Percentiles rank a stretch among this genome's conserved stretches.
phyloP scores from a whole-genome alignment of 192 early-diverging fungal species.

The Entomortierella lignicola region DNA sequence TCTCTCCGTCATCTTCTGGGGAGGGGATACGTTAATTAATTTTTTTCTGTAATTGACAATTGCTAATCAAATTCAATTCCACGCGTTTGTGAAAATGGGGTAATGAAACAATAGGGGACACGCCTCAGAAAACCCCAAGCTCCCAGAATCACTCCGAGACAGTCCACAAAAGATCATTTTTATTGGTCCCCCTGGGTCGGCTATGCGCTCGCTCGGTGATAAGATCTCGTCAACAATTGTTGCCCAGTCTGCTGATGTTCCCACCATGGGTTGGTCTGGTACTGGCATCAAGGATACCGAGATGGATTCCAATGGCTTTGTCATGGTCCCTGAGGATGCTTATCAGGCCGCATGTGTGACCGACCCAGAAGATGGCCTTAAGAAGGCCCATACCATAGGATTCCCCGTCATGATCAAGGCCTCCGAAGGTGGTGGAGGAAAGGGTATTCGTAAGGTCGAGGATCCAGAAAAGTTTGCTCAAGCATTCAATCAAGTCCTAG shows the following conservation, averaged over 20 bases:
- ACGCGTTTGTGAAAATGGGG: not conserved
- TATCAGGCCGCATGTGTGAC: slow-evolving; percentile 88
- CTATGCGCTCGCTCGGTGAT: slow-evolving; percentile 99
- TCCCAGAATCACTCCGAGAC: slow-evolving; percentile 90
- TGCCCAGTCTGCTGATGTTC: slow-evolving; percentile 96
- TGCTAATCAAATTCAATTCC: slow-evolving; percentile 12
- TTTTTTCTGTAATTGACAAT: slow-evolving; percentile 14
- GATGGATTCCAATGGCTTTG: slow-evolving; percentile 75
- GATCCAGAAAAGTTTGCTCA: slow-evolving; percentile 76
- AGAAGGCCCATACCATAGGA: slow-evolving; percentile 88
- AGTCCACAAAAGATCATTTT: slow-evolving; percentile 89
- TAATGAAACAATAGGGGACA: slow-evolving; percentile 79
- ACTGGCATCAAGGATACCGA: slow-evolving; percentile 81
- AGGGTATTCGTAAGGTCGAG: slow-evolving; percentile 97
- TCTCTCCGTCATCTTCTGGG: not conserved
- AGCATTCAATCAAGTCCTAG: slow-evolving; percentile 88
- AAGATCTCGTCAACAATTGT: slow-evolving; percentile 99
- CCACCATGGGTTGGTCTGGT: slow-evolving; percentile 96
- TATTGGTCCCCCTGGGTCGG: slow-evolving; percentile 95
- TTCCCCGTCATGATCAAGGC: slow-evolving; percentile 99
- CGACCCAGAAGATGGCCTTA: slow-evolving; percentile 87
- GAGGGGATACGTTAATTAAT: not conserved
- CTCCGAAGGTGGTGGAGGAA: slow-evolving; percentile 98
- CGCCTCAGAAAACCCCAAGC: slow-evolving; percentile 96
- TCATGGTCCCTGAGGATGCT: slow-evolving; percentile 83